These are phyloP conservation scores for Beta corolliflora DNA, from an alignment of 179 eudicot species.

Conservation along the genomic window DNA sequence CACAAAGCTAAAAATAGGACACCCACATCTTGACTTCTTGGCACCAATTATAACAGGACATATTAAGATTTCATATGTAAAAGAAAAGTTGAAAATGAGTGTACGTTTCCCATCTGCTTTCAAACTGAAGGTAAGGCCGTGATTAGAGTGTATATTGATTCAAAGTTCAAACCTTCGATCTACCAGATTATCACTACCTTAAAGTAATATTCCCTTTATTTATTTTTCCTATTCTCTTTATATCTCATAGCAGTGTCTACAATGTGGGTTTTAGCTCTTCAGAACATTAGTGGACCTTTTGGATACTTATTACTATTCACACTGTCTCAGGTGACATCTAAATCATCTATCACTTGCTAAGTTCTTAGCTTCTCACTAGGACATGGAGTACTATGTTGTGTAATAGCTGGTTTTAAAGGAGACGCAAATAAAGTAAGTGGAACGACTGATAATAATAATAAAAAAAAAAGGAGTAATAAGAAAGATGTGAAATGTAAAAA, in stretches of 20 bases:
- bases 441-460: too few relatives aligned
- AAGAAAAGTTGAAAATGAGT: conserved; percentile 7
- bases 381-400: too few relatives aligned
- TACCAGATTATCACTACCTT: conserved; percentile 1
- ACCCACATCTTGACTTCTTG: not conserved
- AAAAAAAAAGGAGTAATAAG: too few relatives aligned
- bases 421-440: too few relatives aligned
- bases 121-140: not conserved
- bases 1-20: too few relatives aligned
- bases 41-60: not conserved
- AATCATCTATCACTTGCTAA: too few relatives aligned
- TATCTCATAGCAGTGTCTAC: not conserved
- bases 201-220: not conserved
- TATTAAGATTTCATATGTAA: not conserved
- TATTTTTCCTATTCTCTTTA: not conserved
- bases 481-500: too few relatives aligned
- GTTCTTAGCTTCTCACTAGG: too few relatives aligned
- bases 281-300: not conserved
- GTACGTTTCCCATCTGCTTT: not conserved
- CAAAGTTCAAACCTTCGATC: not conserved
- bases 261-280: conserved; percentile 15
- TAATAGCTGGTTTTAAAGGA: too few relatives aligned
- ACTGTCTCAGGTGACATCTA: too few relatives aligned
- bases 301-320: not conserved
- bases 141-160: not conserved